Base-by-base conservation (phyloP, 331 rosid genomes). In the Quercus tomentella region DNA sequence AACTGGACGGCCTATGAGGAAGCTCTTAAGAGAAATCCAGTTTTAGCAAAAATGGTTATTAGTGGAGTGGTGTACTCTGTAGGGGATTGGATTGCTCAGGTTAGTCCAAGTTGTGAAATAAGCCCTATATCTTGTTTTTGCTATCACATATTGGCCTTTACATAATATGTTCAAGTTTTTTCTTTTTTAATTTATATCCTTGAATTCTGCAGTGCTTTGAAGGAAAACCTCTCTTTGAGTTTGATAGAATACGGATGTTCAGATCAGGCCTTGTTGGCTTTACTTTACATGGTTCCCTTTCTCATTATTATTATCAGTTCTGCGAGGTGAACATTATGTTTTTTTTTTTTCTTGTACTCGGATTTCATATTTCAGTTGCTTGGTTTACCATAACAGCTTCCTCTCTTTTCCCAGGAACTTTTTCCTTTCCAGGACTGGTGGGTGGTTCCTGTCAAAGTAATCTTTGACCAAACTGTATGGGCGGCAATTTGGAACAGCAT, bases 21-120 rank as follows among this genome's bases (percentile, higher is more conserved):
- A 81, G 94, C 96, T 89, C 98, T 95, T 54, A 91, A 93, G 88
- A 77, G 93, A 51, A 92, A 95, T 83, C 99, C 99, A 0, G 98
- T 95, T 76, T 88, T 95, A 3, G 99, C 99, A 21, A 95, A 95
- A 89, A 95, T 95, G 99, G 88, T 90, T 80, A 95, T 95, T 77
- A 95, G 99, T 85, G 99, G 99, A 73, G 91, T 93, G 56, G 97
- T 95, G 68, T 95, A 95, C 80, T 95, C 98, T 17, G 20, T 93
- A 6, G 99, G 99, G 56, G 99, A 95, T 81, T 95, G 98, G 99
- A 93, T 95, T 66, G 99, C 99, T 1, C 99, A 93, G 91, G 99
- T 93, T 70, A 78, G 75, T 80, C 67, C 75, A 68, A 37, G 61
- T 62, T 14, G 7, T 76, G 45, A 22, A 62, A 30, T 73, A 70